Evolutionary conservation across 2,329 filamentous ascomycete genomes (phyloP).

Genomic region (Hymenoscyphus repandus): DNA sequence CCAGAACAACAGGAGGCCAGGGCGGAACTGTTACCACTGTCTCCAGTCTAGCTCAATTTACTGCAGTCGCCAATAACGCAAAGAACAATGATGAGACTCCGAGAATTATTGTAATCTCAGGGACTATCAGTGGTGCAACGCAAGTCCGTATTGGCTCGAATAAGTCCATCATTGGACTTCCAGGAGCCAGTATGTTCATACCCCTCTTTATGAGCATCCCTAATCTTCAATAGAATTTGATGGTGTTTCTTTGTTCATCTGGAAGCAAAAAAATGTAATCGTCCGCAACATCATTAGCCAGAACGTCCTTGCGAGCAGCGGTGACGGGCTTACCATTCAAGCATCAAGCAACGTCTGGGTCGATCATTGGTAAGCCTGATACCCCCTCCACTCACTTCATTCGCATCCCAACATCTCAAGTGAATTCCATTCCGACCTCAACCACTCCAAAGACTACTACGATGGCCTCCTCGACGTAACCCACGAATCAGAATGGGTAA

Average conservation of each 20-base stretch:
- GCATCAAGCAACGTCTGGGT: conserved; percentile 43
- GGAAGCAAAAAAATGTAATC: conserved; percentile 47
- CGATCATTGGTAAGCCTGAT: conserved; percentile 35
- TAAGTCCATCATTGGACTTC: conserved; percentile 47
- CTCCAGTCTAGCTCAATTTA: conserved; percentile 38
- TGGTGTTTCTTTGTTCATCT: conserved; percentile 43
- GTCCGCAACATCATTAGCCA: conserved; percentile 50
- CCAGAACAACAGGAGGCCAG: conserved; percentile 40
- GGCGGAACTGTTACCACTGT: conserved; percentile 41
- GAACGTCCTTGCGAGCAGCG: conserved; percentile 40
- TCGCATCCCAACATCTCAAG: too few species aligned
- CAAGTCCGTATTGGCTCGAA: conserved; percentile 28
- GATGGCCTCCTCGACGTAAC: conserved; percentile 41
- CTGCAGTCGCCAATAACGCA: conserved; percentile 31
- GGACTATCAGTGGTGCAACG: conserved; percentile 26
- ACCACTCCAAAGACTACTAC: conserved; percentile 37
- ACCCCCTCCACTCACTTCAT: too few species aligned
- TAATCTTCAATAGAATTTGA: conserved; percentile 37
- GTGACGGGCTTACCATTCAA: conserved; percentile 48
- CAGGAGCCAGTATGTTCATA: conserved; percentile 30
- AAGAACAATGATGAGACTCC: conserved; percentile 38
- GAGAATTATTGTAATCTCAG: conserved; percentile 40
- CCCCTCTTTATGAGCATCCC: too few species aligned
- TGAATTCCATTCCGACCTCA: conserved; percentile 35
- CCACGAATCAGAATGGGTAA: conserved; percentile 40